These are phyloP conservation scores for Melanopsichium pennsylvanicum DNA, from an alignment of 1,284 basidiomycete species.

Conservation along the genomic window DNA sequence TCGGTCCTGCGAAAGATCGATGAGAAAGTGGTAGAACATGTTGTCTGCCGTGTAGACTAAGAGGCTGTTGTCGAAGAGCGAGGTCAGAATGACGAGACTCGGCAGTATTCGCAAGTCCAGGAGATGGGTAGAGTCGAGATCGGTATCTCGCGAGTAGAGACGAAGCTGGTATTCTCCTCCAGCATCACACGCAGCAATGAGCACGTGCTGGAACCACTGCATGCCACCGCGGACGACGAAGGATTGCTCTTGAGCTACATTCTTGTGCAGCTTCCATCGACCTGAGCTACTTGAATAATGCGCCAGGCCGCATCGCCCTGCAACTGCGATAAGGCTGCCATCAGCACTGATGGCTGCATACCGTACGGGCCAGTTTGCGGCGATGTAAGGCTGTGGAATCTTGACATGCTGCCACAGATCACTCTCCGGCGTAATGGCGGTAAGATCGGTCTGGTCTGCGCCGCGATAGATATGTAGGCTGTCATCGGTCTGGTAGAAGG, in stretches of 20 bases:
- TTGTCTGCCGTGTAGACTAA: conserved; percentile 97
- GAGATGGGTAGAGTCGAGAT: conserved; percentile 84
- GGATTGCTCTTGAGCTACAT: conserved; percentile 84
- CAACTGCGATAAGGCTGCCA: conserved; percentile 89
- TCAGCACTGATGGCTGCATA: conserved; percentile 91
- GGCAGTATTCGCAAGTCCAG: conserved; percentile 82
- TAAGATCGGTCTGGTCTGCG: conserved; percentile 96
- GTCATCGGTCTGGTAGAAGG: conserved; percentile 94
- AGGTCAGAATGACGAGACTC: conserved; percentile 69
- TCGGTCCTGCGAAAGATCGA: conserved; percentile 81
- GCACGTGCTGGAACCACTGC: conserved; percentile 95
- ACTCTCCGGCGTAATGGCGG: conserved; percentile 97
- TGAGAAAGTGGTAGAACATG: conserved; percentile 89
- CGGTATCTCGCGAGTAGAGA: conserved; percentile 91
- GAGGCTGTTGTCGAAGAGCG: conserved; percentile 93
- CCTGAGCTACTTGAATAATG: conserved; percentile 94
- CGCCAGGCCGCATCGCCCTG: conserved; percentile 86
- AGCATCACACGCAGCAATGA: conserved; percentile 79
- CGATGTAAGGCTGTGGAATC: conserved; percentile 88
- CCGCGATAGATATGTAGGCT: conserved; percentile 93
- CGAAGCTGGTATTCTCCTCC: conserved; percentile 71
- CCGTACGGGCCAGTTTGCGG: conserved; percentile 91
- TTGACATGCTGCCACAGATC: conserved; percentile 74
- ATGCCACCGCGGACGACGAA: conserved; percentile 90
- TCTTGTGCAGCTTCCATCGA: conserved; percentile 89